Percentiles rank a stretch among this genome's conserved stretches.
These are phyloP conservation scores for Marasmius tenuissimus DNA, from an alignment of 1,284 basidiomycete genomes.

Conservation along the genomic window DNA sequence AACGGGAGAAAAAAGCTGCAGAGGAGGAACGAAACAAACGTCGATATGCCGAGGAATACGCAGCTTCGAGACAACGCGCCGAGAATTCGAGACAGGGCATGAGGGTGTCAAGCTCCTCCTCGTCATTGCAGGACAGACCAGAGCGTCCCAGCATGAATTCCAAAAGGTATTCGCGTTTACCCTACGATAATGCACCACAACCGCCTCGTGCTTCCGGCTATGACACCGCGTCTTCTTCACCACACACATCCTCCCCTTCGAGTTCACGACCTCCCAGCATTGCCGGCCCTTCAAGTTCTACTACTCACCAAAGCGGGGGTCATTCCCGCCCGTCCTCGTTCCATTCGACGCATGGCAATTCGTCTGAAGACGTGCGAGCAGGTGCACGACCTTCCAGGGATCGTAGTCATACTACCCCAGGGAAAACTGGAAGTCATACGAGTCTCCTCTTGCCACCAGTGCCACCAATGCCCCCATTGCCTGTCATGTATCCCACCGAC, in stretches of 20 bases:
- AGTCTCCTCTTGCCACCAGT: slow-evolving; percentile 31
- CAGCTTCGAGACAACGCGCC: slow-evolving; percentile 58
- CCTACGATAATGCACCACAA: slow-evolving; percentile 33
- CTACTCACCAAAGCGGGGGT: slow-evolving; percentile 25
- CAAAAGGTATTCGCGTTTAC: slow-evolving; percentile 37
- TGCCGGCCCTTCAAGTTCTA: slow-evolving; percentile 30
- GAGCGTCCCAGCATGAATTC: slow-evolving; percentile 45
- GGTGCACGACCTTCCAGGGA: slow-evolving; percentile 37
- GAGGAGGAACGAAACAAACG: slow-evolving; percentile 59
- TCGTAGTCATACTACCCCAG: slow-evolving; percentile 34
- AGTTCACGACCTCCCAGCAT: slow-evolving; percentile 53
- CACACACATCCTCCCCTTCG: slow-evolving; percentile 39
- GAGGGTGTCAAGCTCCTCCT: slow-evolving; percentile 32
- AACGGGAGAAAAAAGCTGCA: slow-evolving; percentile 52
- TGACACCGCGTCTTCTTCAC: slow-evolving; percentile 34
- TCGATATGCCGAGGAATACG: slow-evolving; percentile 58
- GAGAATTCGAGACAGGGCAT: slow-evolving; percentile 54
- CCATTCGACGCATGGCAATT: slow-evolving; percentile 39
- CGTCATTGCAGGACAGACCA: slow-evolving; percentile 35
- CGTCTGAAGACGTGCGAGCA: slow-evolving; percentile 55
- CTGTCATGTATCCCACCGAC: slow-evolving; percentile 35
- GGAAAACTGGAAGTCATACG: slow-evolving; percentile 36
- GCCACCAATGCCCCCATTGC: slow-evolving; percentile 26
- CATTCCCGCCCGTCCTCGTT: slow-evolving; percentile 53
- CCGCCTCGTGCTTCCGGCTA: slow-evolving; percentile 43